These are phyloP conservation scores for Tricholoma bakamatsutake DNA, from an alignment of 768 basidiomycete genomes.

Conservation along the genomic window DNA sequence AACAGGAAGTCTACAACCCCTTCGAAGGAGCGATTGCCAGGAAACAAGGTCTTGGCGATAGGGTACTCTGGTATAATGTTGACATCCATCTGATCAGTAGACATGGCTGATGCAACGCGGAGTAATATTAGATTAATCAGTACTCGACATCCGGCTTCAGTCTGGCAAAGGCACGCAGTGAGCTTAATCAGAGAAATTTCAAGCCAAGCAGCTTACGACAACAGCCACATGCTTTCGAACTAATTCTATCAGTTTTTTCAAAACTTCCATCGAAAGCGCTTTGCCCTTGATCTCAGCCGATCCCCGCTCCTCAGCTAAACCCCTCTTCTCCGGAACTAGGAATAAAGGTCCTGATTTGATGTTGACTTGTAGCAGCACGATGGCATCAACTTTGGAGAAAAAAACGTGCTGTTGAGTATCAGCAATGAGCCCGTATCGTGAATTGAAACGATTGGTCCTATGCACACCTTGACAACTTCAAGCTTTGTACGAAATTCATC, in stretches of 20 bases:
- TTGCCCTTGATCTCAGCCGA: neutral
- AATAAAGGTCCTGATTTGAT: neutral
- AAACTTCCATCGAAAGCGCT: constrained; percentile 1
- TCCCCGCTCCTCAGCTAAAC: neutral
- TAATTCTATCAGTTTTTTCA: constrained; percentile 8
- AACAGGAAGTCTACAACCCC: constrained; percentile 6
- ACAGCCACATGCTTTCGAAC: constrained; percentile 14
- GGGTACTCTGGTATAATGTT: constrained; percentile 20
- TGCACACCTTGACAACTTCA: neutral
- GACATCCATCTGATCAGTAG: constrained; percentile 6
- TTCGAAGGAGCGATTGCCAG: constrained; percentile 14
- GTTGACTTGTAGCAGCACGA: neutral
- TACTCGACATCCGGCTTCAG: constrained; percentile 14
- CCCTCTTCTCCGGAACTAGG: neutral
- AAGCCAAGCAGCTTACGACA: constrained; percentile 6
- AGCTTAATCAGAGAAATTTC: neutral
- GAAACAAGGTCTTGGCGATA: constrained; percentile 13
- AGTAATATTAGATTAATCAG: constrained; percentile 16
- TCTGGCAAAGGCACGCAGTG: constrained; percentile 10
- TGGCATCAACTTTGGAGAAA: neutral
- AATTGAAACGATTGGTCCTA: no score
- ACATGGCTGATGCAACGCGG: constrained; percentile 15
- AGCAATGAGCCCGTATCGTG: no score
- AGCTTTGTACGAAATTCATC: neutral
- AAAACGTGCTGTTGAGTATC: no score